Conservation (phyloP, 257 asterid species). For the Nicotiana benthamiana region DNA sequence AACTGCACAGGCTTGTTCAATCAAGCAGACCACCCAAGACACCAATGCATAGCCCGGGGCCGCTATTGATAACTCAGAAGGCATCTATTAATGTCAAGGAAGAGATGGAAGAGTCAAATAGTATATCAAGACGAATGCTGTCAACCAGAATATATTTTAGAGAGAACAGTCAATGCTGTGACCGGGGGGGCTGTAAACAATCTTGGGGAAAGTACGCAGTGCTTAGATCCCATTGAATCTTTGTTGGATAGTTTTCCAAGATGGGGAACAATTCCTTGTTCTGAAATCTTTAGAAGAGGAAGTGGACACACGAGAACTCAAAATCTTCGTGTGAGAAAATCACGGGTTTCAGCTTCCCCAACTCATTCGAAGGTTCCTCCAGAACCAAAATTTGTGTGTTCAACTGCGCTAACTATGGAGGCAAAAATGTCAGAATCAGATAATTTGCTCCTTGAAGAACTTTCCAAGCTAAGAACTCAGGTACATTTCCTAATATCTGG, state of each 20-base stretch:
- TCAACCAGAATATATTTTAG: slow-evolving; percentile 12
- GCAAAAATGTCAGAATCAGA: slow-evolving; percentile 10
- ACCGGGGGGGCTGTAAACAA: neutral
- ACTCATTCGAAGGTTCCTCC: slow-evolving; percentile 14
- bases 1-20: slow-evolving; percentile 18
- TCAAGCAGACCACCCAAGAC: slow-evolving; percentile 4
- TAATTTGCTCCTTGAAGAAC: slow-evolving; percentile 21
- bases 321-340: neutral
- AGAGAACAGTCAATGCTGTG: slow-evolving; percentile 12
- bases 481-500: slow-evolving; percentile 10
- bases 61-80: slow-evolving; percentile 11
- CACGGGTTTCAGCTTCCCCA: neutral
- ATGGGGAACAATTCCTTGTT: slow-evolving; percentile 37
- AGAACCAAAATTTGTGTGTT: neutral
- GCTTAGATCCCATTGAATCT: slow-evolving; percentile 9
- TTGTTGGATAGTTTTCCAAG: slow-evolving; percentile 15
- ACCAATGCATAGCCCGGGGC: slow-evolving; percentile 21
- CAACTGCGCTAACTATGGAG: slow-evolving; percentile 8
- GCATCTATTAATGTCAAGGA: slow-evolving; percentile 15
- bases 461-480: slow-evolving; percentile 23
- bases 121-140: slow-evolving; percentile 17
- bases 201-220: slow-evolving; percentile 10
- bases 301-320: neutral
- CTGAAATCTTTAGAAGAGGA: slow-evolving; percentile 21
- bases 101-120: slow-evolving; percentile 15